Percentiles rank a stretch among this genome's conserved stretches.
Conservation (phyloP, 2,329 filamentous ascomycete genomes). For the Coccinonectria pachysandricola region DNA sequence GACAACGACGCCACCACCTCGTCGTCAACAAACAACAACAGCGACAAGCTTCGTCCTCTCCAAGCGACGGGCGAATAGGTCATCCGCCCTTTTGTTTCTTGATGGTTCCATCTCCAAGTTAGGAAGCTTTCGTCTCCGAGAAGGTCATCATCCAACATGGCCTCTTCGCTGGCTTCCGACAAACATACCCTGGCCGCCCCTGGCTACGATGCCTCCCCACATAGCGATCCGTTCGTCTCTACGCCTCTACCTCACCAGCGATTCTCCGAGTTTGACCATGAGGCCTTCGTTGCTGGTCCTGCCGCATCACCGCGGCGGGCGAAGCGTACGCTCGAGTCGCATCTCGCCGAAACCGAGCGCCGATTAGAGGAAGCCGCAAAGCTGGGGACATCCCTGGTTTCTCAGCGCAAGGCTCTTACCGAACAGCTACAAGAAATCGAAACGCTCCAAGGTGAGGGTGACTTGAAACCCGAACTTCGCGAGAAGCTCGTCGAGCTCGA, state of each 20-base stretch:
- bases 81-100: conserved; percentile 15
- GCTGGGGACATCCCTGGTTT: conserved; percentile 75
- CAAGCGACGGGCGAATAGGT: conserved; percentile 17
- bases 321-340: conserved; percentile 79
- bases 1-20: conserved; percentile 2
- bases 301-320: conserved; percentile 72
- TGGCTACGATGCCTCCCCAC: conserved; percentile 20
- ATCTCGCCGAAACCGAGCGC: conserved; percentile 84
- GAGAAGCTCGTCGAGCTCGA: conserved; percentile 79
- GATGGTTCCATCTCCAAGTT: conserved; percentile 18
- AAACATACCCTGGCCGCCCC: conserved; percentile 31
- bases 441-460: conserved; percentile 60
- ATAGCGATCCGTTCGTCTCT: conserved; percentile 51
- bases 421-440: conserved; percentile 80
- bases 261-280: conserved; percentile 73
- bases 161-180: conserved; percentile 33
- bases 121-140: conserved; percentile 16
- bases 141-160: conserved; percentile 27
- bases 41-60: conserved; percentile 6
- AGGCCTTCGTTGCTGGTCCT: conserved; percentile 69
- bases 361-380: conserved; percentile 85
- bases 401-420: conserved; percentile 74
- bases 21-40: conserved; percentile 11
- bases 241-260: conserved; percentile 48
- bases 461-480: conserved; percentile 74